phyloP scores from a whole-genome alignment of 2,329 filamentous ascomycete species.

The Alternaria panax region DNA sequence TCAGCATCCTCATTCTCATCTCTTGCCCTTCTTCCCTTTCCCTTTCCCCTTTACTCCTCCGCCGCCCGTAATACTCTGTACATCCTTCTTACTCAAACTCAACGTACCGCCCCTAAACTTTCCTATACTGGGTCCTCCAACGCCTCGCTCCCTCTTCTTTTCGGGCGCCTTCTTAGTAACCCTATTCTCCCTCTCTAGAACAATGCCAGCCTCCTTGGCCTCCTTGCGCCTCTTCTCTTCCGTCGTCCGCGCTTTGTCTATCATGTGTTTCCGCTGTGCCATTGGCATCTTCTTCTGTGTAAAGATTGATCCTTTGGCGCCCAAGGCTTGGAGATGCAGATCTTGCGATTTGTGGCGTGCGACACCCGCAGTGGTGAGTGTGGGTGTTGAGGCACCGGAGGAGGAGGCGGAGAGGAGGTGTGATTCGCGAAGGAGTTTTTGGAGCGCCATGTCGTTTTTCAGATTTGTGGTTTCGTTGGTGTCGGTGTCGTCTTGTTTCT shows the following conservation, averaged over 20 bases:
- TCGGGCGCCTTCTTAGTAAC: slow-evolving; percentile 55
- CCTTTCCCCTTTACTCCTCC: slow-evolving; percentile 56
- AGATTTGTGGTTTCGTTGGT: slow-evolving; percentile 71
- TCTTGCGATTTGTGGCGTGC: slow-evolving; percentile 84
- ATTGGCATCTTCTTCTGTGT: slow-evolving; percentile 89
- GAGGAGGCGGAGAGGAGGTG: slow-evolving; percentile 75
- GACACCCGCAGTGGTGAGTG: slow-evolving; percentile 64
- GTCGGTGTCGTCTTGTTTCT: slow-evolving; percentile 51
- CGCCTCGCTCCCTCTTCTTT: slow-evolving; percentile 63
- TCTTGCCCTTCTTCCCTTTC: slow-evolving; percentile 18
- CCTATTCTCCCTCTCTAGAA: slow-evolving; percentile 71
- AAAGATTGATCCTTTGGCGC: slow-evolving; percentile 77
- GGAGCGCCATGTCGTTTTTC: slow-evolving; percentile 90
- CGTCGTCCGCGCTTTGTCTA: slow-evolving; percentile 67
- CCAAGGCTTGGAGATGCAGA: slow-evolving; percentile 80
- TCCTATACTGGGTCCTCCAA: slow-evolving; percentile 81
- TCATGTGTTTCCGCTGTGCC: slow-evolving; percentile 84
- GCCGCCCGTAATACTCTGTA: slow-evolving; percentile 65
- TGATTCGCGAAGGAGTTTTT: slow-evolving; percentile 88
- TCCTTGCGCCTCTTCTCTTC: slow-evolving; percentile 78
- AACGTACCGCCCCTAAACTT: slow-evolving; percentile 81
- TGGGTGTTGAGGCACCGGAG: slow-evolving; percentile 52
- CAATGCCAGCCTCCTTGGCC: slow-evolving; percentile 88
- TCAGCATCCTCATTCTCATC: not conserved
- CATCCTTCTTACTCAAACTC: slow-evolving; percentile 78